phyloP scores from a whole-genome alignment of 2,329 filamentous ascomycete genomes.

The Alternaria rosae region DNA sequence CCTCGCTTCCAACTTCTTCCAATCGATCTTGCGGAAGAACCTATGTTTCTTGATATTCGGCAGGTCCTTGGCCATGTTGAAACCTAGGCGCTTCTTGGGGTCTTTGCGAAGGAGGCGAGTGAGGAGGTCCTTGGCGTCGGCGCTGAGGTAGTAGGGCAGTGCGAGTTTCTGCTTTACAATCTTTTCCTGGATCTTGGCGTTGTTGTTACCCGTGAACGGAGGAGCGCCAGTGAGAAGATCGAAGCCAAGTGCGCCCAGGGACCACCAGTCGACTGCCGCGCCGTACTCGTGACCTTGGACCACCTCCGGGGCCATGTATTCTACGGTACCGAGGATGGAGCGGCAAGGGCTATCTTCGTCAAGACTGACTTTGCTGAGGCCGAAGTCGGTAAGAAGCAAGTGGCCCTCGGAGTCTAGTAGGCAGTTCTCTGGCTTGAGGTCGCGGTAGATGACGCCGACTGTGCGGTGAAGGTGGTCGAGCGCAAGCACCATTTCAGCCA shows the following conservation, averaged over 20 bases:
- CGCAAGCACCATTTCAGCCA: slow-evolving; percentile 96
- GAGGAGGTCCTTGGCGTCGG: slow-evolving; percentile 93
- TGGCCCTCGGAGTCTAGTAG: slow-evolving; percentile 91
- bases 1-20: slow-evolving; percentile 82
- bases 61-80: slow-evolving; percentile 88
- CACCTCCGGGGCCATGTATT: slow-evolving; percentile 99
- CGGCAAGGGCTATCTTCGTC: slow-evolving; percentile 77
- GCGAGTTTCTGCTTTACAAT: slow-evolving; percentile 91
- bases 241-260: slow-evolving; percentile 88
- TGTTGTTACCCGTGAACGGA: slow-evolving; percentile 89
- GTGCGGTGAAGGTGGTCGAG: slow-evolving; percentile 91
- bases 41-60: slow-evolving; percentile 86
- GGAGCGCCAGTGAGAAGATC: slow-evolving; percentile 92
- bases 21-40: slow-evolving; percentile 97
- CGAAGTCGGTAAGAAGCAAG: slow-evolving; percentile 94
- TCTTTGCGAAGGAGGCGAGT: slow-evolving; percentile 91
- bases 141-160: slow-evolving; percentile 87
- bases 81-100: slow-evolving; percentile 85
- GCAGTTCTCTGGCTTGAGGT: slow-evolving; percentile 97
- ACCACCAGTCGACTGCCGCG: slow-evolving; percentile 98
- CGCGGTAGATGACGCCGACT: slow-evolving; percentile 93
- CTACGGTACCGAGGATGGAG: slow-evolving; percentile 91
- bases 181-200: slow-evolving; percentile 94
- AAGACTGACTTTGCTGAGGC: slow-evolving; percentile 90
- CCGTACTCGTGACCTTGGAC: slow-evolving; percentile 88